Conservation (phyloP, 345 rosid genomes). For the Garcia nutans region DNA sequence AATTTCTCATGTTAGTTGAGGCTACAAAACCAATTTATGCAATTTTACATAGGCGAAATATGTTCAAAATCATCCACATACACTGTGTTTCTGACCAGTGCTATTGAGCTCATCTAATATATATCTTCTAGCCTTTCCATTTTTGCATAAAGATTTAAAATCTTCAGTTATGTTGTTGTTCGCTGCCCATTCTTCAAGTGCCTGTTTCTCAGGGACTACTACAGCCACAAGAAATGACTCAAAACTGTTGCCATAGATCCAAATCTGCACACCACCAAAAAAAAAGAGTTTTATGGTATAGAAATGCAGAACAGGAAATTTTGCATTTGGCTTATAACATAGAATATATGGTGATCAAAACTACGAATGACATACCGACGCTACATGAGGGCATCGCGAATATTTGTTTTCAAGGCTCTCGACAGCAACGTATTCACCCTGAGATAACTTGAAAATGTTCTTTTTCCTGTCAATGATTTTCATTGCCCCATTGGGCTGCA, state of each 20-base stretch:
- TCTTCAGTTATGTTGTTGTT: slow-evolving; percentile 43
- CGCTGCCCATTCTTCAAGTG: slow-evolving; percentile 81
- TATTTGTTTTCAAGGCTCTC: slow-evolving; percentile 77
- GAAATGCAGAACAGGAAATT: neutral
- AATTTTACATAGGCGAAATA: neutral
- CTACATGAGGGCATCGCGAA: slow-evolving; percentile 61
- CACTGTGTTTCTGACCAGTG: slow-evolving; percentile 61
- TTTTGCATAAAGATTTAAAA: slow-evolving; percentile 64
- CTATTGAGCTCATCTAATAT: slow-evolving; percentile 77
- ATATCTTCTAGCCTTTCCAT: slow-evolving; percentile 62
- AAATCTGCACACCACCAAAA: slow-evolving; percentile 47
- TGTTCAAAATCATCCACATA: slow-evolving; percentile 29
- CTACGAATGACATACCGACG: slow-evolving; percentile 51
- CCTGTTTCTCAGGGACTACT: slow-evolving; percentile 68
- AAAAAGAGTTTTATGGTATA: neutral
- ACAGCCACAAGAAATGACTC: slow-evolving; percentile 90
- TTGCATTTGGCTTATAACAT: neutral
- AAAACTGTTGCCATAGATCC: slow-evolving; percentile 94
- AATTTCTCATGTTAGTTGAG: slow-evolving; percentile 17
- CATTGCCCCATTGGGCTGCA: slow-evolving; percentile 85
- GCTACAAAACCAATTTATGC: neutral
- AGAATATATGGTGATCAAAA: neutral
- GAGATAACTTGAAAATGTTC: slow-evolving; percentile 94
- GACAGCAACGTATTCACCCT: slow-evolving; percentile 95
- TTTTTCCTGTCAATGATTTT: slow-evolving; percentile 90